Base-by-base conservation (phyloP, 2,329 filamentous ascomycete genomes). In the Dothideomycetidae sp. region DNA sequence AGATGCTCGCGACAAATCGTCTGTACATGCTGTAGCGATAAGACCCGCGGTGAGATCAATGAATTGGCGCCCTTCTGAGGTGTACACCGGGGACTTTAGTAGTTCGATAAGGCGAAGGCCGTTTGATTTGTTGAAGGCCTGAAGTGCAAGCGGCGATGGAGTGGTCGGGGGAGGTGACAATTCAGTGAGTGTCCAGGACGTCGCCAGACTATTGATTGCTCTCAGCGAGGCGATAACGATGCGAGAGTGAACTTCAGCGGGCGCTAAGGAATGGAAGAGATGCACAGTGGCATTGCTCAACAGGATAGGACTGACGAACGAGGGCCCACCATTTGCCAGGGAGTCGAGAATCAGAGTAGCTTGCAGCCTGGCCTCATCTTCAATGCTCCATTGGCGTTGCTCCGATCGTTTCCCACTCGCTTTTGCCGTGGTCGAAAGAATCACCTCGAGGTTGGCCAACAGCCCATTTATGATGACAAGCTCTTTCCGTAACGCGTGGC, bases 401-500 rank as follows among this genome's bases (percentile, higher is more conserved):
- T 62, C 51, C 54, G 63, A 58, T 50, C 62, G 55, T 58, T 67
- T 58, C 41, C 63, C 56, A 55, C 57, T 50, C 58, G 56, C 53
- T 57, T 62, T 60, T 48, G 57, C 51, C 31, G 54, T 52, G 11
- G 53, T 53, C 39, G 58, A 56, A 28, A 79, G 57, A 36, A 73
- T 56, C 23, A 65, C 62, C 17, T 73, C 64, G 33, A 81, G 62
- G 21, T 71, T 68, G 37, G 73, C 68, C 32, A 90, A 59, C 17
- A 82, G 66, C 12, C 86, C 86, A 38, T 73, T 62, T 41, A 66
- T 66, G 29, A 94, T 68, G 66, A 78, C 86, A 40, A 73, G 60
- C 58, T 88, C 79, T 60, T 98, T 98, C 56, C 78, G 78, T 56
- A 88, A 77, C 21, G 80, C 70, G 57, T 96, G 84, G 15, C 90